Conservation (phyloP, 345 rosid genomes). For the Eucalyptus tenuipes region DNA sequence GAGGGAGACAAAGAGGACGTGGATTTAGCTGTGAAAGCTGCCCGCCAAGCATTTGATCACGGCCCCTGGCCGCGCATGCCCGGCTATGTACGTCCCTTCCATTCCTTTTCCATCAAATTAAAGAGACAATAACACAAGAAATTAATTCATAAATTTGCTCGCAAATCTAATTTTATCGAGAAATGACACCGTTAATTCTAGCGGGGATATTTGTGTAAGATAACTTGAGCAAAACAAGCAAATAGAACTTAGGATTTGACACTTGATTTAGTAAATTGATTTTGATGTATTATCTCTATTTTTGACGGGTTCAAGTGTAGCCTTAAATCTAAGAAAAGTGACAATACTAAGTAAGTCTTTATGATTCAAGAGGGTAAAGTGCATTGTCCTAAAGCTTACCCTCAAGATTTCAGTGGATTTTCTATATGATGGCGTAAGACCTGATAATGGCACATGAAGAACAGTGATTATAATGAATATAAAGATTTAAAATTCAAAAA, state of each 20-base stretch:
- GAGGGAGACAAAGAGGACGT: slow-evolving; percentile 52
- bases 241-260: background rate
- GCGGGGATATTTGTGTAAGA: background rate
- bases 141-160: background rate
- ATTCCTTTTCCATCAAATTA: background rate
- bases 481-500: background rate
- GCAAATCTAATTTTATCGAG: background rate
- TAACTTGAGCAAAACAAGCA: background rate
- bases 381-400: background rate
- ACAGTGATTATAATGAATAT: background rate
- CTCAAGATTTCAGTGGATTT: background rate
- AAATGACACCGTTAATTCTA: background rate
- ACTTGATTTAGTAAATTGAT: background rate
- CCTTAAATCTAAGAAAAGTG: background rate
- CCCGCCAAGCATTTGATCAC: slow-evolving; percentile 48
- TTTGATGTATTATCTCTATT: background rate
- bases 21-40: slow-evolving; percentile 51
- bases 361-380: background rate
- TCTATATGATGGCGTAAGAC: no score
- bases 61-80: slow-evolving; percentile 66
- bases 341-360: background rate
- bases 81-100: slow-evolving; percentile 31
- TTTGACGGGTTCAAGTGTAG: background rate
- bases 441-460: background rate
- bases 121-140: background rate